phyloP scores from a whole-genome alignment of 208 protist genomes.

The Crithidia acanthocephali region DNA sequence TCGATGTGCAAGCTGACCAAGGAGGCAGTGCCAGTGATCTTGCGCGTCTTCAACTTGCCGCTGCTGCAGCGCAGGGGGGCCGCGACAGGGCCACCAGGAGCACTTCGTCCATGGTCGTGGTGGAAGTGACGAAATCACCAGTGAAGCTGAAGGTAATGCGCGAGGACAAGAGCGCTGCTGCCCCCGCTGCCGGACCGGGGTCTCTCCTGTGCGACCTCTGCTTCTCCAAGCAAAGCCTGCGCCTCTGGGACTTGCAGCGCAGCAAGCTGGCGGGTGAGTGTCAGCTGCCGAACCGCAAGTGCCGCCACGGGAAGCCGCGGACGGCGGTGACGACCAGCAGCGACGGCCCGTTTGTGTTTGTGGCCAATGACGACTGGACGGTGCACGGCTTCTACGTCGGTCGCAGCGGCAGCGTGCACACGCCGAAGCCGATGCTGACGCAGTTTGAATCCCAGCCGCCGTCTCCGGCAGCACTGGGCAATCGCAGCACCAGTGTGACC shows the following conservation, averaged over 20 bases:
- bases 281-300: constrained; percentile 37
- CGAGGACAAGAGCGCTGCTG: constrained; percentile 7
- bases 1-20: constrained; percentile 17
- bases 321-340: constrained; percentile 30
- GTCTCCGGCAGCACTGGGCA: neutral
- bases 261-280: constrained; percentile 45
- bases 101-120: constrained; percentile 5
- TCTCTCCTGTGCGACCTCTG: constrained; percentile 20
- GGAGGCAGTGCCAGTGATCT: neutral
- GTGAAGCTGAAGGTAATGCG: constrained; percentile 19
- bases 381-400: constrained; percentile 63
- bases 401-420: constrained; percentile 32
- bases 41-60: too few relatives aligned
- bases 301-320: constrained; percentile 35
- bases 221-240: constrained; percentile 19
- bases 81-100: too few relatives aligned
- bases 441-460: constrained; percentile 41
- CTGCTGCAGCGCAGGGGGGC: too few relatives aligned
- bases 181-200: constrained; percentile 13
- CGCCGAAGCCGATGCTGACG: constrained; percentile 51
- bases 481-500: neutral
- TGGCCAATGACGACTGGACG: constrained; percentile 69
- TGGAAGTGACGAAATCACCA: constrained; percentile 20
- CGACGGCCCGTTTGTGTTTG: constrained; percentile 70
- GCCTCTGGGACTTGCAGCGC: constrained; percentile 67